These are phyloP conservation scores for Ramicandelaber brevisporus DNA, from an alignment of 192 early-diverging fungal genomes.

Conservation along the genomic window DNA sequence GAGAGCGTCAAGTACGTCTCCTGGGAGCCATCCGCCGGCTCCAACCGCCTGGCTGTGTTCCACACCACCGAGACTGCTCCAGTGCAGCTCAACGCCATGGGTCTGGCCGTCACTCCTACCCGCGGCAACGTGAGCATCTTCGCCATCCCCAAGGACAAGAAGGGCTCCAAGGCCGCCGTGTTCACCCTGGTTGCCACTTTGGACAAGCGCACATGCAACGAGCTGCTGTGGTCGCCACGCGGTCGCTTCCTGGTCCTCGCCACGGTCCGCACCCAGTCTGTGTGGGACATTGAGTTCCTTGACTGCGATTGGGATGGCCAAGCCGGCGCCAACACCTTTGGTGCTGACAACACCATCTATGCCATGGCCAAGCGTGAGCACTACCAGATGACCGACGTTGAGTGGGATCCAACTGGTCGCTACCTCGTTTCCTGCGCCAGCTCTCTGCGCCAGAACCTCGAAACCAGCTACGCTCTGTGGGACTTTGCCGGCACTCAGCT, in stretches of 20 bases:
- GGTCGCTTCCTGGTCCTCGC: constrained; percentile 79
- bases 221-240: constrained; percentile 84
- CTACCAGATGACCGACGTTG: constrained; percentile 83
- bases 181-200: constrained; percentile 68
- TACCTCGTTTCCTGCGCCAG: constrained; percentile 70
- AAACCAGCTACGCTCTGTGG: constrained; percentile 84
- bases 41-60: constrained; percentile 64
- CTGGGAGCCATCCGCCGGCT: constrained; percentile 81
- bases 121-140: constrained; percentile 63
- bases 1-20: constrained; percentile 60
- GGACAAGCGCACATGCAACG: constrained; percentile 56
- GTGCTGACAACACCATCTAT: constrained; percentile 29
- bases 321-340: constrained; percentile 15
- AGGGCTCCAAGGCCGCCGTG: constrained; percentile 25
- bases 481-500: constrained; percentile 68
- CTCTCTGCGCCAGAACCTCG: constrained; percentile 60
- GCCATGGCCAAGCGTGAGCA: constrained; percentile 60
- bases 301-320: constrained; percentile 60
- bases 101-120: constrained; percentile 18
- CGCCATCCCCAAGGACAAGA: constrained; percentile 47
- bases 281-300: constrained; percentile 77
- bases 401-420: constrained; percentile 97
- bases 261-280: constrained; percentile 42
- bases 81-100: constrained; percentile 18
- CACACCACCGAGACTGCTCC: constrained; percentile 40